Base-by-base conservation (phyloP, 2,329 filamentous ascomycete genomes). In the Aschersonia sp. region DNA sequence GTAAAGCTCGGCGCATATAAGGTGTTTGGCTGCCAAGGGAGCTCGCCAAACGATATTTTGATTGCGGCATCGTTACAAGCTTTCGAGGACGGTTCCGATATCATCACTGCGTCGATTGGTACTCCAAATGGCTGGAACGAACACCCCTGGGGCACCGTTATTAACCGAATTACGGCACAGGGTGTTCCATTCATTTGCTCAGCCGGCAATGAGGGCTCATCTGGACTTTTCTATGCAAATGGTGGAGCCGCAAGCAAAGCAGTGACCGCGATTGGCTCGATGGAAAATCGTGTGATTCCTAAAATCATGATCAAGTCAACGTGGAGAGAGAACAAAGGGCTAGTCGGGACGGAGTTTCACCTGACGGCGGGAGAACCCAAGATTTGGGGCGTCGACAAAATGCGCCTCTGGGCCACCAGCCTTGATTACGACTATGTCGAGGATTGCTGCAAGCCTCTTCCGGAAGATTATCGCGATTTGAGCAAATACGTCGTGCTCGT, bases 401-500 rank as follows among this genome's bases (percentile, higher is more conserved):
- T 32, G 42, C n/a, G 10, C 6, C 8, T 43, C 69, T 71, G 47
- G 61, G 45, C 49, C 7, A 35, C 47, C 5, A 47, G 62, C 41
- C 69, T 63, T 48, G 62, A 63, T 1, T 48, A 58, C 3, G 66
- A 66, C 30, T 54, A 46, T 12, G 37, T 58, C 29, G 66, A 66
- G 5, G 55, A 49, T 2, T 56, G 51, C 5, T 72, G 50, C 42
- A 41, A 44, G 11, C 42, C 45, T 6, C 22, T 74, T 37, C 71
- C 73, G 5, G 66, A 60, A 22, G 62, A 65, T 48, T 73, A 70
- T 1, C 72, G 73, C 4, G 69, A 77, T 54, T 66, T 81, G 22
- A 69, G 69, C 11, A 62, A 64, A 29, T 64, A 70, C 48, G 68
- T 80, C 45, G 73, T 76, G 4, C 67, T 80, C 5, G 63, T 79